Percentiles rank a stretch among this genome's conserved stretches.
Evolutionary conservation across 2,329 filamentous ascomycete genomes (phyloP).

Genomic region (Epichloe uncinata): DNA sequence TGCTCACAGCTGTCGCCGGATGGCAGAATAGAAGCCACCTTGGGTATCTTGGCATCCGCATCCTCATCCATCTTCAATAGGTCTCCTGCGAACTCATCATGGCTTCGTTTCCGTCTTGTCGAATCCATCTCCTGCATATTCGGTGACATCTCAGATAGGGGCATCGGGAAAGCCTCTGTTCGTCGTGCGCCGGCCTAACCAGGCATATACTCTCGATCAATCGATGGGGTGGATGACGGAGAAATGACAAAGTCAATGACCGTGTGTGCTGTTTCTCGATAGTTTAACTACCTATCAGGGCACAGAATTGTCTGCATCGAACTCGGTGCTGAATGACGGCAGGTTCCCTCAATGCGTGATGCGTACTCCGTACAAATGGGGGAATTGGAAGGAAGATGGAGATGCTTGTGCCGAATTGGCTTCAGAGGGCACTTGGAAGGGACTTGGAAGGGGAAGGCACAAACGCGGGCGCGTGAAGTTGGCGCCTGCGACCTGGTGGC

Average conservation of each 20-base stretch:
- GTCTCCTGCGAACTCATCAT: conserved; percentile 30
- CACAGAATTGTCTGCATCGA: background rate
- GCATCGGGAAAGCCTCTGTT: conserved; percentile 22
- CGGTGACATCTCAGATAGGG: conserved; percentile 32
- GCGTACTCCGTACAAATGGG: too few species aligned
- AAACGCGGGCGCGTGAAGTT: conserved; percentile 2
- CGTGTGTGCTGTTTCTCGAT: background rate
- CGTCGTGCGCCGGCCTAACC: background rate
- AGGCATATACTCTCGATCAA: background rate
- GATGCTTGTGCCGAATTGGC: too few species aligned
- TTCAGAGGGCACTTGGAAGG: too few species aligned
- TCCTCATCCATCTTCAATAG: conserved; percentile 13
- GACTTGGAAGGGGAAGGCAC: background rate
- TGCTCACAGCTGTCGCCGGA: conserved; percentile 12
- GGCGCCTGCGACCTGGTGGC: background rate
- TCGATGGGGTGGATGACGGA: too few species aligned
- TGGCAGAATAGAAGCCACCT: conserved; percentile 7
- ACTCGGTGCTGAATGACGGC: background rate
- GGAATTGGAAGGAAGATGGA: too few species aligned
- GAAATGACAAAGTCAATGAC: background rate
- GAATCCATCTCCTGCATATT: conserved; percentile 34
- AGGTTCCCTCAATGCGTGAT: background rate
- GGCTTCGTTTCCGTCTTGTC: conserved; percentile 30
- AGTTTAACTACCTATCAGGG: background rate
- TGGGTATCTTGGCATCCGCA: conserved; percentile 10